Conservation (phyloP, 345 rosid species). For the Eucalyptus decipiens region DNA sequence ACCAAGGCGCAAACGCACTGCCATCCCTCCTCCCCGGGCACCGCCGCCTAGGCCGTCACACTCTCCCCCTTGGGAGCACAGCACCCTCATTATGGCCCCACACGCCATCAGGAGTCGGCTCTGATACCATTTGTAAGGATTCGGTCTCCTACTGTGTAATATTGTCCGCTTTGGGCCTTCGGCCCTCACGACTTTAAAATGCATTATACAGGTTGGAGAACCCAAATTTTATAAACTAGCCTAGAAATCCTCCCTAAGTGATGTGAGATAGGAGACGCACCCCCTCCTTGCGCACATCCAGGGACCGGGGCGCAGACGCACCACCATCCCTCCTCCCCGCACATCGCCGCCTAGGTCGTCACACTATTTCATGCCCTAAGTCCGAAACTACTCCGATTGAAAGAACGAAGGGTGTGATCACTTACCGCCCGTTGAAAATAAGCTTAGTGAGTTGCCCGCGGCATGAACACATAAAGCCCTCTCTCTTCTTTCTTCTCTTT, state of each 20-base stretch:
- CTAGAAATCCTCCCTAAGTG: accelerated
- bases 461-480: no score
- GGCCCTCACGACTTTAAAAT: accelerated
- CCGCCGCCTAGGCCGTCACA: accelerated
- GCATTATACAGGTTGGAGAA: accelerated
- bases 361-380: no score
- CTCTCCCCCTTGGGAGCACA: no score
- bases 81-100: no score
- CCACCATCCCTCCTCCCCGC: no score
- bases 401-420: no score
- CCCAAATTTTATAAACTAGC: no score
- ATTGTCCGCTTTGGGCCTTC: accelerated
- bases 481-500: no score
- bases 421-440: no score
- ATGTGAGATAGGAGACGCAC: accelerated
- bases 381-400: no score
- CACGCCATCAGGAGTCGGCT: accelerated
- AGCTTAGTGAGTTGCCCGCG: no score
- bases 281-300: accelerated
- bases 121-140: accelerated
- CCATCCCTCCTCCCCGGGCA: no score
- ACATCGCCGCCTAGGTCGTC: accelerated
- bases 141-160: accelerated
- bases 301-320: accelerated
- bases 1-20: accelerated